Base-by-base conservation (phyloP, 1,284 basidiomycete genomes). In the Cutaneotrichosporon cavernicola region DNA sequence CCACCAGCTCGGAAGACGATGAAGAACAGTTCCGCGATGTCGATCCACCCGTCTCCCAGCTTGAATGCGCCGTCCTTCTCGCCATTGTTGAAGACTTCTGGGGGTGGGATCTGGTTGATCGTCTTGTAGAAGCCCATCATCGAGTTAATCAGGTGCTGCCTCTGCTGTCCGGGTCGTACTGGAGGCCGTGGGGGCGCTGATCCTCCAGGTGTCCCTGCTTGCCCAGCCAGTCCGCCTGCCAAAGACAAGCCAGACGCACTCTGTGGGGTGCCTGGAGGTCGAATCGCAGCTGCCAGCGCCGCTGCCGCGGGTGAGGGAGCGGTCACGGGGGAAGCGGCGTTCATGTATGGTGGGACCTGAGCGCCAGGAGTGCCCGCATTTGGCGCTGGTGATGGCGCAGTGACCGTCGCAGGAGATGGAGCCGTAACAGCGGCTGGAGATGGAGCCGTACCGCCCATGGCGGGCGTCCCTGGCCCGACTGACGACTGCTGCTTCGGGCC, bases 11-110 rank as follows among this genome's bases (percentile, higher is more conserved):
- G 64, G 66, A 76, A 70, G 14, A 77, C 69, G 1, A 68, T 56
- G 64, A 76, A 70, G 61, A 77, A 74, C 56, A 78, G 49, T 31
- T 78, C 76, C 7, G 74, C 65, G 16, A 76, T 58, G 30, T 77
- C 75, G 7, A 78, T 61, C 75, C 75, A 77, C 21, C 43, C 65
- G 11, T 68, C 72, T 8, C 71, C 76, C 5, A 78, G 65, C 63
- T 72, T 72, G 65, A 78, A 68, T 0, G 65, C 38, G 14, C 75
- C 75, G 13, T 73, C 72, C 9, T 68, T 61, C 56, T 76, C 73
- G 14, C 72, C 75, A 43, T 76, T 73, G 21, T 18, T 31, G 67
- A 77, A 76, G 0, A 77, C 67, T 21, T 75, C 75, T 1, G 71
- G 60, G 4, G 76, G 77, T 8, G 71, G 65, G 1, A 68, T 52